Base-by-base conservation (phyloP, 352 stramenopile species). In the Aphanomyces stellatus region DNA sequence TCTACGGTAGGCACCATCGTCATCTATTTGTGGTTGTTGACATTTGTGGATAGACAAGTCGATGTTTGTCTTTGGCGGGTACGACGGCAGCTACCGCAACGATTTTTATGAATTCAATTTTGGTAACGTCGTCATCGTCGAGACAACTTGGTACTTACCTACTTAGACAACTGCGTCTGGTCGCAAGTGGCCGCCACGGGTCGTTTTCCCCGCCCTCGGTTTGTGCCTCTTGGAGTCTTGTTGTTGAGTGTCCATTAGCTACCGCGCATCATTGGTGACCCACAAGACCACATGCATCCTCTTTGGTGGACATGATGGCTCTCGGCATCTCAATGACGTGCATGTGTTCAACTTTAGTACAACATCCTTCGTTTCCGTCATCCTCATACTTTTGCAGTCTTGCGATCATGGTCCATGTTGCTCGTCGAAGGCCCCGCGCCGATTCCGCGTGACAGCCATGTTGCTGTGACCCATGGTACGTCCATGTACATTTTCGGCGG, bases 31-130 rank as follows among this genome's bases (percentile, higher is more conserved):
- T 60, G 0, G 22, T 22, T 7, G 15, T 46, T 17, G 43, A 46
- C 3, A 41, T 13, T 22, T 28, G 22, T 19, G 3, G 43, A 11
- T 42, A 91, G 85, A 89, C 59, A 87, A 88, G 37, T 92, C 82
- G 4, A 87, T 94, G 79, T 95, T 80, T 37, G 88, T 93, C 51
- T 98, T 97, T 74, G 91, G 92, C 34, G 92, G 96, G 48, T 99
- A 99, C 70, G 96, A 98, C 69, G 94, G 94, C 19, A 93, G 83
- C 69, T 97, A 97, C 69, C 82, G 92, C 65, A 97, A 91, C 60
- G 96, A 99, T 74, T 98, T 99, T 69, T 93, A 98, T 69, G 89
- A 98, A 76, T 99, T 97, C 73, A 94, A 98, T 69, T 94, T 94
- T 64, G 83, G 83, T 90, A 62, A 41, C 2, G 43, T 51, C 27